Evolutionary conservation across 345 rosid species (phyloP).

Genomic region (Populus deltoides): DNA sequence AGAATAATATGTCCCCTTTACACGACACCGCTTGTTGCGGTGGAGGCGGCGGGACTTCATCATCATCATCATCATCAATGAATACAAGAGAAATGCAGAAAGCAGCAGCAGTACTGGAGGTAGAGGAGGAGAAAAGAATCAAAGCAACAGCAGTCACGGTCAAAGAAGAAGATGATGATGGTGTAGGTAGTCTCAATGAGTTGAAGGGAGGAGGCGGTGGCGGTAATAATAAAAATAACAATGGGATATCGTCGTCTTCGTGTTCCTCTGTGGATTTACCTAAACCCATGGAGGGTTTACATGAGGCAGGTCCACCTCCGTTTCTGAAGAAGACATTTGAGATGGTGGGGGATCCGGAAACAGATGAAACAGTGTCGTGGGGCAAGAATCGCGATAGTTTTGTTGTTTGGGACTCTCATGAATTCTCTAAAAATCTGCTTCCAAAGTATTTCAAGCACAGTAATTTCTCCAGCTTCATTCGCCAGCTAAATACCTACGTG

Average conservation of each 20-base stretch:
- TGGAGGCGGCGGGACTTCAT: background rate
- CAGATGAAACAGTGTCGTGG: conserved; percentile 21
- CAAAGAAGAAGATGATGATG: conserved; percentile 24
- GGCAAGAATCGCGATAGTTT: conserved; percentile 19
- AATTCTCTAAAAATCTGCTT: conserved; percentile 22
- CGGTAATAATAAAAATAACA: background rate
- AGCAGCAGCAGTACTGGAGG: no score
- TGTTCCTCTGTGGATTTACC: conserved; percentile 33
- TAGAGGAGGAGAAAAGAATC: no score
- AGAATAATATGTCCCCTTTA: background rate
- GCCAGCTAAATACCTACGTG: conserved; percentile 33
- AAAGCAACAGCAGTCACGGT: background rate
- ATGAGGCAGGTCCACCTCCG: conserved; percentile 45
- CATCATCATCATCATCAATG: background rate
- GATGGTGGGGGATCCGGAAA: conserved; percentile 33
- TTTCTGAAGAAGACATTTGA: conserved; percentile 26
- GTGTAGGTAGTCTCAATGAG: background rate
- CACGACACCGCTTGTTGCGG: background rate
- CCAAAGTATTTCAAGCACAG: conserved; percentile 32
- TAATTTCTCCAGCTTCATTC: conserved; percentile 36
- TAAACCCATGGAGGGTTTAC: conserved; percentile 54
- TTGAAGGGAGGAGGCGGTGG: background rate
- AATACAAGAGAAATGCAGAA: background rate
- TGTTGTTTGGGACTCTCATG: conserved; percentile 28
- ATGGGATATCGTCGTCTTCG: conserved; percentile 30